Base-by-base conservation (phyloP, 768 basidiomycete genomes). In the Boletus tomentosulus region DNA sequence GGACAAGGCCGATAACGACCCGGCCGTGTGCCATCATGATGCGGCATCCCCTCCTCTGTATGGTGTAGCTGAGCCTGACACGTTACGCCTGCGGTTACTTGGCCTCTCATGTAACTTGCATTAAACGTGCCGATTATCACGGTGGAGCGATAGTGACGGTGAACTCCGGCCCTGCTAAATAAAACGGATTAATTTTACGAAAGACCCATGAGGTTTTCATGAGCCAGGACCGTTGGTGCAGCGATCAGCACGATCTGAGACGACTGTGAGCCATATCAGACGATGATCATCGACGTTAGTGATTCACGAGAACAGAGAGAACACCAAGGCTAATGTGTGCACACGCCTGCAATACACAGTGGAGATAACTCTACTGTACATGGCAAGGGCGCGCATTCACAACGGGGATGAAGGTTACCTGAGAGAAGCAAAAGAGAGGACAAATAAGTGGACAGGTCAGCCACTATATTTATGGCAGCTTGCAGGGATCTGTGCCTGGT, bases 331-430 rank as follows among this genome's bases (percentile, higher is more conserved):
- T 46, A 46, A 12, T 37, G 34, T 16, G 46, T 48, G 62, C 56
- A 56, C 62, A 66, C 59, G 59, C 64, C 53, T 61, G 65, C 57
- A 48, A 56, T 61, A 31, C 64, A 66, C 64, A 59, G 57, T 42
- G 54, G 56, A 65, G 58, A 42, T 49, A 19, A 62, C 61, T 63
- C 61, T 53, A 56, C 42, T 54, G 59, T 55, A 56, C 57, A 66
- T 53, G 3, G 55, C 67, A 69, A 59, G 65, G 57, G 62, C 58
- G 53, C 42, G 53, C 60, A 65, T 64, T 52, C 54, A 54, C 48
- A n/a, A 39, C 42, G 43, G 44, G 11, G 49, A 22, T n/a, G n/a
- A 13, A 15, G 33, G 46, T 34, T 19, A 12, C 22, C 24, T 48
- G 33, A 12, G 46, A 33, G 33, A 12, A 25, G 33, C 6, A 11